These are phyloP conservation scores for Cercospora sp. DNA, from an alignment of 2,329 filamentous ascomycete species.

Conservation along the genomic window DNA sequence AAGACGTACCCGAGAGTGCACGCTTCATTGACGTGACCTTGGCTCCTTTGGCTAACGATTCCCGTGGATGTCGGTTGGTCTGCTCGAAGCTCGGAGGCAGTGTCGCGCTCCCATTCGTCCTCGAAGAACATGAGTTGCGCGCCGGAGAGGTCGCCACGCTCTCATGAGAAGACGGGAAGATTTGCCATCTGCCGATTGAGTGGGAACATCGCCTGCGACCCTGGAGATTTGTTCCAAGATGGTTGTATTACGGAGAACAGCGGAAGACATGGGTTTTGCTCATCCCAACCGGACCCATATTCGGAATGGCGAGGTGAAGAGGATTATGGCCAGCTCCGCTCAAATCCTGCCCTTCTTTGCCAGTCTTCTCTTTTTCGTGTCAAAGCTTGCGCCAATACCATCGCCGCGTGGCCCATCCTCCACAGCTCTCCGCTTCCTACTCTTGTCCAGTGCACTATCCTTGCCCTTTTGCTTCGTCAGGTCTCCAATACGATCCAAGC, in stretches of 20 bases:
- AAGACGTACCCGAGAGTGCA: background rate
- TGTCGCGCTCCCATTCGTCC: background rate
- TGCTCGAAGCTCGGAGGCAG: background rate
- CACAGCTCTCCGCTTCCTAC: constrained; percentile 73
- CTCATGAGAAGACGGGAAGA: background rate
- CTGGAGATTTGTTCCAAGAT: background rate
- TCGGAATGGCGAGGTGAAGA: background rate
- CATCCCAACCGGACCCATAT: background rate
- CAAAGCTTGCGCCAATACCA: constrained; percentile 72
- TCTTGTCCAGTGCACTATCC: constrained; percentile 71
- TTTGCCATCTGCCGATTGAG: background rate
- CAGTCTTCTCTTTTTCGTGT: constrained; percentile 63
- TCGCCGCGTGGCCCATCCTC: constrained; percentile 71
- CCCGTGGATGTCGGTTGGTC: background rate
- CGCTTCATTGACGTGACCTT: background rate
- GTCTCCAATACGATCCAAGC: constrained; percentile 80
- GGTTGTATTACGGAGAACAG: background rate
- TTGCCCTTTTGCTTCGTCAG: constrained; percentile 70
- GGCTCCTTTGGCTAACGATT: background rate
- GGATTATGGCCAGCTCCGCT: background rate
- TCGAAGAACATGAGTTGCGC: background rate
- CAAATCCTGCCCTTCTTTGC: constrained; percentile 43
- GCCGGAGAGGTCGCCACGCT: background rate
- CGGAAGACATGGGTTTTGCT: background rate
- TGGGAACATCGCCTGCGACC: background rate